These are phyloP conservation scores for Chaetomium fimeti DNA, from an alignment of 495 filamentous ascomycete species.

Conservation along the genomic window DNA sequence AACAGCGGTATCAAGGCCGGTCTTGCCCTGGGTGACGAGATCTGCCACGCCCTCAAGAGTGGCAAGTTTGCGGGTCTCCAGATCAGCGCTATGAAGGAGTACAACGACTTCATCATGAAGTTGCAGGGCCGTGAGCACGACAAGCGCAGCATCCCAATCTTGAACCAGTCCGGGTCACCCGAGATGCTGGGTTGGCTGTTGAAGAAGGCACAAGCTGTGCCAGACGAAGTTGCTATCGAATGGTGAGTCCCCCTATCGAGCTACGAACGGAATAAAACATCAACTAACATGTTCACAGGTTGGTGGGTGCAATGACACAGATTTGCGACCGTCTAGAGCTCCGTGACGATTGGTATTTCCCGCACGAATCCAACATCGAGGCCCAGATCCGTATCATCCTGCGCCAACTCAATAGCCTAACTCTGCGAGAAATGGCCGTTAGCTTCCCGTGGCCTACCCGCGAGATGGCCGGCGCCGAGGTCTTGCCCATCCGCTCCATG, in stretches of 20 bases:
- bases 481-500: conserved; percentile 38
- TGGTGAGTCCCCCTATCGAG: conserved; percentile 16
- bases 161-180: conserved; percentile 39
- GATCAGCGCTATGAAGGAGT: conserved; percentile 36
- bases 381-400: conserved; percentile 41
- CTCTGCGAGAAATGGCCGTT: conserved; percentile 38
- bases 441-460: conserved; percentile 40
- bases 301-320: conserved; percentile 39
- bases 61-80: conserved; percentile 35
- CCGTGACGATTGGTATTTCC: conserved; percentile 35
- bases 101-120: conserved; percentile 42
- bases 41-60: conserved; percentile 35
- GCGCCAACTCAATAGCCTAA: conserved; percentile 34
- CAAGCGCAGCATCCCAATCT: conserved; percentile 42
- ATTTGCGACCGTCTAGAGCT: conserved; percentile 36
- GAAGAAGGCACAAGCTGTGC: conserved; percentile 31
- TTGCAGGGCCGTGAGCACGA: conserved; percentile 40
- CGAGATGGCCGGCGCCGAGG: conserved; percentile 41
- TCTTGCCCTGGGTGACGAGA: conserved; percentile 37
- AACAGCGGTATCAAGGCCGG: conserved; percentile 42
- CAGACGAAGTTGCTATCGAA: conserved; percentile 37
- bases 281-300: conserved; percentile 14
- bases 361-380: conserved; percentile 35
- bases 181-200: conserved; percentile 40
- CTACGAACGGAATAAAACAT: no score